phyloP scores from a whole-genome alignment of 2,329 filamentous ascomycete genomes.

The Exophiala sp. region DNA sequence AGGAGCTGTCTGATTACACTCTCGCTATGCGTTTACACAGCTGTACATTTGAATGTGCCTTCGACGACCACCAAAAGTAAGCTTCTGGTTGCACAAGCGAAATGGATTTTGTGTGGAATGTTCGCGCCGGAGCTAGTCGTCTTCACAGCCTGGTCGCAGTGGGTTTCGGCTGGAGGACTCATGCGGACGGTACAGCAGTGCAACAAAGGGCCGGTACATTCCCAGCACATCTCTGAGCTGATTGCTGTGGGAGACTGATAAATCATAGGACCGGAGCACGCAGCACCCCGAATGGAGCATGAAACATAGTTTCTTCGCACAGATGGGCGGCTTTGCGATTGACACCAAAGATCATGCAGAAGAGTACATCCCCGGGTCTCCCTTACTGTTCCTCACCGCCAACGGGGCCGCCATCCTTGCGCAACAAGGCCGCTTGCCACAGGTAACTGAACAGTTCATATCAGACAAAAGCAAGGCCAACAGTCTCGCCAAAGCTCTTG shows the following conservation, averaged over 20 bases:
- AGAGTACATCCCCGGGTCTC: too few relatives aligned
- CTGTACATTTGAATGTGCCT: conserved; percentile 15
- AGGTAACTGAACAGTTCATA: conserved; percentile 7
- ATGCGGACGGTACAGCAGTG: neutral
- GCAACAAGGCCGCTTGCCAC: neutral
- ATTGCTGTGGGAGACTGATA: too few relatives aligned
- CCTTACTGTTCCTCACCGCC: neutral
- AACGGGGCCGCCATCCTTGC: neutral
- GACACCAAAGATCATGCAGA: neutral
- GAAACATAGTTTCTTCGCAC: conserved; percentile 13
- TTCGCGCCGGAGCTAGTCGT: conserved; percentile 7
- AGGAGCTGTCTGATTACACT: conserved; percentile 8
- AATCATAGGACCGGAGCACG: too few relatives aligned
- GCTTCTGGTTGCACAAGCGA: neutral
- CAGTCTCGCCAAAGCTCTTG: conserved; percentile 10
- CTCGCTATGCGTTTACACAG: conserved; percentile 10
- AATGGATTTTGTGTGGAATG: conserved; percentile 2
- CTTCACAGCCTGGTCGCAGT: conserved; percentile 13
- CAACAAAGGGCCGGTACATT: neutral
- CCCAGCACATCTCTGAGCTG: too few relatives aligned
- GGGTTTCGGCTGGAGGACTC: neutral
- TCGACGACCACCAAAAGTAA: neutral
- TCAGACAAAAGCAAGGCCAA: conserved; percentile 19
- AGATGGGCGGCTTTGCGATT: conserved; percentile 18
- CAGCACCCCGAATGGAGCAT: conserved; percentile 4